phyloP scores from a whole-genome alignment of 2,329 filamentous ascomycete genomes.

The Tolypocladium tundrense region DNA sequence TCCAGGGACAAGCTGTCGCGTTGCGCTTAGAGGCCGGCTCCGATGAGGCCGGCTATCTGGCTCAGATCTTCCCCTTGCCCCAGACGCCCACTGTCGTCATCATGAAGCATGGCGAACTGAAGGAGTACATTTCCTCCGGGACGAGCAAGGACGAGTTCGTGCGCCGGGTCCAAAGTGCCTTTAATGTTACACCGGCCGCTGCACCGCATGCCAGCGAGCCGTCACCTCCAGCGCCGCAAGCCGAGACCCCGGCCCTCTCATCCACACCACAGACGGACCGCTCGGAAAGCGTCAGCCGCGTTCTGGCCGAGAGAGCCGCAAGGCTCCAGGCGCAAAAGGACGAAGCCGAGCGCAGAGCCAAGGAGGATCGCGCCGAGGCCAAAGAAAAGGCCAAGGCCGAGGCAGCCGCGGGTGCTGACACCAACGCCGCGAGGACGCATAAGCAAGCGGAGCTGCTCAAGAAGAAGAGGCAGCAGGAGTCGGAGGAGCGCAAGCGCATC shows the following conservation, averaged over 20 bases:
- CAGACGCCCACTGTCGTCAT: slow-evolving; percentile 70
- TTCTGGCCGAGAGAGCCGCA: slow-evolving; percentile 41
- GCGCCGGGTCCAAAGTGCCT: slow-evolving; percentile 25
- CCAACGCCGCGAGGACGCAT: slow-evolving; percentile 22
- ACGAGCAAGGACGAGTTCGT: slow-evolving; percentile 57
- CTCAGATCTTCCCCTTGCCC: slow-evolving; percentile 72
- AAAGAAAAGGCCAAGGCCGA: slow-evolving; percentile 35
- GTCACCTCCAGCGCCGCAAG: slow-evolving; percentile 6
- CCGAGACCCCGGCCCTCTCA: slow-evolving; percentile 5
- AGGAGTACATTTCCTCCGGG: slow-evolving; percentile 63
- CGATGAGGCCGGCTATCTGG: slow-evolving; percentile 70
- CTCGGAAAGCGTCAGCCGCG: slow-evolving; percentile 22
- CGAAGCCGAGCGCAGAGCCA: slow-evolving; percentile 34
- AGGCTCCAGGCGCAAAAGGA: slow-evolving; percentile 31
- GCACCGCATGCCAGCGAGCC: slow-evolving; percentile 4
- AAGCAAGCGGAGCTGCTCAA: slow-evolving; percentile 45
- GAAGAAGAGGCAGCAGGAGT: slow-evolving; percentile 54
- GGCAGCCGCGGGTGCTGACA: slow-evolving; percentile 22
- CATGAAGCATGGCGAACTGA: slow-evolving; percentile 68
- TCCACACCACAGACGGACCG: slow-evolving; percentile 13
- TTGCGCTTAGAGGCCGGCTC: slow-evolving; percentile 63
- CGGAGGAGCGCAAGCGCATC: slow-evolving; percentile 60
- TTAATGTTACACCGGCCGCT: slow-evolving; percentile 14
- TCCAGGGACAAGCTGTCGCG: slow-evolving; percentile 55
- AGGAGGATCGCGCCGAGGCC: slow-evolving; percentile 37